Evolutionary conservation across 768 basidiomycete species (phyloP).

Genomic region (Boletus coccyginus): DNA sequence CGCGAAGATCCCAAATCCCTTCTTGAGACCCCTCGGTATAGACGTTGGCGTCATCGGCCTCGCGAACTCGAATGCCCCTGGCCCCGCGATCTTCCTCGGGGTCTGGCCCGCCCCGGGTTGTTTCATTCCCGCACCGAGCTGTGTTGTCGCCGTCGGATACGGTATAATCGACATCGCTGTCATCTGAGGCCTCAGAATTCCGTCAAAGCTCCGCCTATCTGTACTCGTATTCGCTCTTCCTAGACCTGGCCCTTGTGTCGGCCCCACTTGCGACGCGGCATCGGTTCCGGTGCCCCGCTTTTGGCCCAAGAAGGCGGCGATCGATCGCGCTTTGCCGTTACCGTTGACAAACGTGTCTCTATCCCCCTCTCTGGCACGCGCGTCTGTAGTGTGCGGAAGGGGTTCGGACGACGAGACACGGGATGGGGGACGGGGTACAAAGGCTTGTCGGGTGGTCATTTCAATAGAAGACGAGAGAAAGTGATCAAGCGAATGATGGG

Average conservation of each 20-base stretch:
- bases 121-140: neutral
- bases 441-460: slow-evolving; percentile 30
- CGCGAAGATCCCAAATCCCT: slow-evolving; percentile 1
- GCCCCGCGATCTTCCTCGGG: slow-evolving; percentile 12
- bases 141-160: slow-evolving; percentile 9
- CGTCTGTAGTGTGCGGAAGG: slow-evolving; percentile 1
- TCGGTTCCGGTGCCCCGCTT: slow-evolving; percentile 10
- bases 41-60: slow-evolving; percentile 20
- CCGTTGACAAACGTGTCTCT: slow-evolving; percentile 1
- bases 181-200: slow-evolving; percentile 21
- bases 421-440: slow-evolving; percentile 22
- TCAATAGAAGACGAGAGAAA: neutral
- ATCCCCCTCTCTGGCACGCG: slow-evolving; percentile 3
- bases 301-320: slow-evolving; percentile 22
- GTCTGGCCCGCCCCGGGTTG: slow-evolving; percentile 14
- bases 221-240: neutral
- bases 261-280: neutral
- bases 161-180: slow-evolving; percentile 25
- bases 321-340: slow-evolving; percentile 18
- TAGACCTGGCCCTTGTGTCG: slow-evolving; percentile 5
- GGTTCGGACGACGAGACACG: slow-evolving; percentile 5
- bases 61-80: slow-evolving; percentile 11
- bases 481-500: neutral
- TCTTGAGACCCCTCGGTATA: slow-evolving; percentile 12
- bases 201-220: slow-evolving; percentile 23